A percentile compares a stretch with the other conserved stretches of the same genome.
These are phyloP conservation scores for Metroxylon sagu DNA, from an alignment of 176 grass and related monocot species.

Conservation along the genomic window DNA sequence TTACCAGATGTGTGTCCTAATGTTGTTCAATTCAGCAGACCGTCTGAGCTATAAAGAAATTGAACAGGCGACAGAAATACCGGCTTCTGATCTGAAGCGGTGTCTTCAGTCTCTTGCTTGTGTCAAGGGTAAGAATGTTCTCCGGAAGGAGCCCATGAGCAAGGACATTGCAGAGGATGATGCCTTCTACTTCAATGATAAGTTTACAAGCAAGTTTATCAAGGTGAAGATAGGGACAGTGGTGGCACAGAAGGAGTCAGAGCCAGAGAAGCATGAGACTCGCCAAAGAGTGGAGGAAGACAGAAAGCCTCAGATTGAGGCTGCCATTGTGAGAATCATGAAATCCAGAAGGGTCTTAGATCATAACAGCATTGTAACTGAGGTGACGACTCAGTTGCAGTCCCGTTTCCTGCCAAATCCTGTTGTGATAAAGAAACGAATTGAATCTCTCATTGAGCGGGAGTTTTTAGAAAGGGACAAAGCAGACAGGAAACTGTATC, in stretches of 20 bases:
- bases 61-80: constrained; percentile 70
- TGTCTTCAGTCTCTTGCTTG: constrained; percentile 96
- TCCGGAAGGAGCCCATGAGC: constrained; percentile 95
- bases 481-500: constrained; percentile 92
- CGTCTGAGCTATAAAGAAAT: constrained; percentile 71
- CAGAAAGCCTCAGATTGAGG: constrained; percentile 94
- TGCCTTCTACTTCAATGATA: constrained; percentile 84
- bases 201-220: constrained; percentile 93
- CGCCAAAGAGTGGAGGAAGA: constrained; percentile 95
- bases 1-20: constrained; percentile 96
- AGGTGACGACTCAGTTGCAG: constrained; percentile 88
- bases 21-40: constrained; percentile 73
- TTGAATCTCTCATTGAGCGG: constrained; percentile 88
- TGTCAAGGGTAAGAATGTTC: constrained; percentile 95
- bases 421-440: constrained; percentile 93
- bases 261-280: constrained; percentile 94
- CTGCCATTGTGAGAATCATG: constrained; percentile 97
- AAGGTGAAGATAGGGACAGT: constrained; percentile 98
- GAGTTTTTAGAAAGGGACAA: constrained; percentile 98
- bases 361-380: constrained; percentile 91
- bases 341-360: constrained; percentile 87
- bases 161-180: constrained; percentile 97
- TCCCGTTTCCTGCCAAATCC: constrained; percentile 87
- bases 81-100: constrained; percentile 77
- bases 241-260: constrained; percentile 89